A percentile compares a stretch with the other conserved stretches of the same genome.
Conservation (phyloP, 2,329 filamentous ascomycete genomes). For the Leptographium radiaticola region DNA sequence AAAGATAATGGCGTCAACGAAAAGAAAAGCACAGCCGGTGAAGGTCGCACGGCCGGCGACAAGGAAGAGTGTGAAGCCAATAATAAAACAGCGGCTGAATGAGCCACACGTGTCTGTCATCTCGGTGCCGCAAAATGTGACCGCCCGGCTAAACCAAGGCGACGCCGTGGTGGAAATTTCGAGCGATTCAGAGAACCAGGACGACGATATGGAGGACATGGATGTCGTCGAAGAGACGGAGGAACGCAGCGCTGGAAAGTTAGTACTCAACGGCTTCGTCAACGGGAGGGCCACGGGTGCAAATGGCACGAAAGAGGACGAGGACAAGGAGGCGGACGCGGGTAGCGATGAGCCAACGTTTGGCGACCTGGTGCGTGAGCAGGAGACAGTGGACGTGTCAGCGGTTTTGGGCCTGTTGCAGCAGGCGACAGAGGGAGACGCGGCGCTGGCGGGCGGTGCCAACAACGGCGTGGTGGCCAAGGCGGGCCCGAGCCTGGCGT, state of each 20-base stretch:
- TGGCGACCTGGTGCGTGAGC: conserved; percentile 68
- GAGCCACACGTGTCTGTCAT: conserved; percentile 45
- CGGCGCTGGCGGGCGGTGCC: not conserved
- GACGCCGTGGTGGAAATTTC: conserved; percentile 38
- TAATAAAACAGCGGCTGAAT: conserved; percentile 38
- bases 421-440: conserved; percentile 4
- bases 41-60: conserved; percentile 43
- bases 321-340: not conserved
- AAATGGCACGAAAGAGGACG: not conserved
- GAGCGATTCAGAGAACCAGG: conserved; percentile 30
- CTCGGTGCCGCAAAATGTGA: conserved; percentile 7
- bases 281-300: not conserved
- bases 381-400: conserved; percentile 65
- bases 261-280: not conserved
- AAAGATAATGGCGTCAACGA: conserved; percentile 37
- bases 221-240: not conserved
- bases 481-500: conserved; percentile 23
- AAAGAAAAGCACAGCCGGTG: conserved; percentile 41
- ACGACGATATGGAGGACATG: not conserved
- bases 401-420: conserved; percentile 33
- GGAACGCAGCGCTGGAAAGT: not conserved
- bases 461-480: conserved; percentile 3
- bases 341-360: conserved; percentile 46
- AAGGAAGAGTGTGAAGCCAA: conserved; percentile 37
- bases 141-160: conserved; percentile 20